Conservation (phyloP, 2,329 filamentous ascomycete species). For the Sphaerulina vaccinii region DNA sequence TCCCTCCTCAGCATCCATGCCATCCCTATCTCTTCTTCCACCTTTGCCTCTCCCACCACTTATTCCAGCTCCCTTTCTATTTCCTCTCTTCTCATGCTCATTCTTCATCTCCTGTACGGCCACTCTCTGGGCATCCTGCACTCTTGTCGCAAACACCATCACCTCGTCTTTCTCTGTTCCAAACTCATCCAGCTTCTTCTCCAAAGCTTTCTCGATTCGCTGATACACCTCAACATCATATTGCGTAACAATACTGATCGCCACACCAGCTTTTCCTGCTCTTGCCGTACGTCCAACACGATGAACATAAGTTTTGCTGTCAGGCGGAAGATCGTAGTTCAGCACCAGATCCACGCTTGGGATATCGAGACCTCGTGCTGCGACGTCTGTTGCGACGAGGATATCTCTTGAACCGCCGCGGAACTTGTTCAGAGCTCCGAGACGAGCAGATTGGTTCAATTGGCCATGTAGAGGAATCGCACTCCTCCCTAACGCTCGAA, state of each 20-base stretch:
- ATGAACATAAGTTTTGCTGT: conserved; percentile 89
- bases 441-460: conserved; percentile 79
- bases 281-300: conserved; percentile 84
- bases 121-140: conserved; percentile 79
- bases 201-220: conserved; percentile 78
- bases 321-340: conserved; percentile 79
- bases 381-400: conserved; percentile 90
- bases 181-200: conserved; percentile 71
- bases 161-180: conserved; percentile 75
- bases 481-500: conserved; percentile 80
- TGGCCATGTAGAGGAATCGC: conserved; percentile 93
- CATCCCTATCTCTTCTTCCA: conserved; percentile 55
- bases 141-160: conserved; percentile 73
- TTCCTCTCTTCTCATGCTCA: conserved; percentile 66
- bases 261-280: conserved; percentile 79
- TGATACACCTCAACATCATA: conserved; percentile 81
- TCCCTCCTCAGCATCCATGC: conserved; percentile 76
- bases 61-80: conserved; percentile 52
- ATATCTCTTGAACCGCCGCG: conserved; percentile 76
- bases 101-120: conserved; percentile 80
- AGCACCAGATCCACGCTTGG: conserved; percentile 85
- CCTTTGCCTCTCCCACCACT: conserved; percentile 55
- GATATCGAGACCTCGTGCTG: conserved; percentile 87
- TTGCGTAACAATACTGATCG: conserved; percentile 79
- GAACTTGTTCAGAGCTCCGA: conserved; percentile 91